Percentiles rank a stretch among this genome's conserved stretches.
Evolutionary conservation across 345 rosid species (phyloP).

Genomic region (Camelina laxa): DNA sequence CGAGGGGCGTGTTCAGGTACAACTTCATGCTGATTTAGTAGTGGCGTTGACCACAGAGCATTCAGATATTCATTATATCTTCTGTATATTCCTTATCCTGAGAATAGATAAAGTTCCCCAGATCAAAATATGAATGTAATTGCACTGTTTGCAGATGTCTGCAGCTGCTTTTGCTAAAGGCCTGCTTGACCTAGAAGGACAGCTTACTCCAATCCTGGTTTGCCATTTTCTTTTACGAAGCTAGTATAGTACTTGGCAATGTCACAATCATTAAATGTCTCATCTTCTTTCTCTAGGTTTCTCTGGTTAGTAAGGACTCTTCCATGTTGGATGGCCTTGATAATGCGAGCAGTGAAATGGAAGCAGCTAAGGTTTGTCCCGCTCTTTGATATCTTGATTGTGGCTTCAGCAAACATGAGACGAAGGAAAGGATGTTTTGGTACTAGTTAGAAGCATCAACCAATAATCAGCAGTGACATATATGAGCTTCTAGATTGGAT

Average conservation of each 20-base stretch:
- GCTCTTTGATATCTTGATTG: conserved; percentile 28
- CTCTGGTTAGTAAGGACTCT: conserved; percentile 99
- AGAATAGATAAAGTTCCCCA: conserved; percentile 6
- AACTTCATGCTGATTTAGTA: conserved; percentile 17
- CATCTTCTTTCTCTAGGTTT: conserved; percentile 64
- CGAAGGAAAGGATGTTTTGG: conserved; percentile 20
- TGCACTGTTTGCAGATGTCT: conserved; percentile 77
- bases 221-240: conserved; percentile 40
- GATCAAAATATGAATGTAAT: conserved; percentile 22
- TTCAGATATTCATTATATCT: conserved; percentile 17
- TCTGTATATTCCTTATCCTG: conserved; percentile 13
- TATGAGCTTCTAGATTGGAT: conserved; percentile 17
- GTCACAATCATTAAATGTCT: conserved; percentile 21
- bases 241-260: conserved; percentile 1
- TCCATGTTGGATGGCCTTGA: conserved; percentile 99
- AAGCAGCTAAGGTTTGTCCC: conserved; percentile 85
- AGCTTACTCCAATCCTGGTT: conserved; percentile 96
- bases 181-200: conserved; percentile 99
- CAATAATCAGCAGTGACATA: background rate
- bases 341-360: conserved; percentile 91
- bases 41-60: conserved; percentile 13
- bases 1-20: conserved; percentile 99
- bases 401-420: conserved; percentile 18
- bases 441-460: conserved; percentile 25
- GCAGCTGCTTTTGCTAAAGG: conserved; percentile 99